Base-by-base conservation (phyloP, 73 alveolate species). In the Symbiodinium natans region DNA sequence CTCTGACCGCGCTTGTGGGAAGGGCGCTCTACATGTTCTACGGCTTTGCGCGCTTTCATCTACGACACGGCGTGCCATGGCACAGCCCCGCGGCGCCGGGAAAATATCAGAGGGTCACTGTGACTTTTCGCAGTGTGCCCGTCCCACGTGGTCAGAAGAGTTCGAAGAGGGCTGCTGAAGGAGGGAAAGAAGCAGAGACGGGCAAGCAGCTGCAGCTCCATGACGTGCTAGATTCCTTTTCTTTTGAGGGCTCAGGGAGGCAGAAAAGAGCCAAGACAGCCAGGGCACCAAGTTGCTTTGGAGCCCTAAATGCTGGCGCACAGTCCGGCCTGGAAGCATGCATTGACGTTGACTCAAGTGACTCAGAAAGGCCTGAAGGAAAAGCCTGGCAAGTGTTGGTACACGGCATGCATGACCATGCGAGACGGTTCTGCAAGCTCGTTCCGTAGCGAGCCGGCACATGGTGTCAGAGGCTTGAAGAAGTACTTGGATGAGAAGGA, bases 31-130 rank as follows among this genome's bases (percentile, higher is more conserved):
- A 87, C 85, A 27, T 87, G 73, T 87, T 87, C 94, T 87, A 56
- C 94, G 94, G 94, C 68, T 87, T 87, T 17, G 85, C 86, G 41
- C 94, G 94, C 40, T 87, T 54, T 52, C 68, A 36, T 54, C 86
- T 87, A 46, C 94, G 94, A 33, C 94, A 87, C 68, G 94, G 94
- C 31, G 94, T 87, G 41, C 94, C 94, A 40, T 87, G 94, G 94
- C 40, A 73, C 43, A n/a, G 31, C 25, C 84, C 84, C 23, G 41
- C 84, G 29, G 84, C 41, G 10, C 41, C 41, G 0, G 43, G 41
- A 33, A n/a, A 29, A 25, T n/a, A 73, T 29, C 43, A 73, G 23
- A 33, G 84, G 41, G 84, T 33, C 84, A n/a, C 40, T n/a, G 94
- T 87, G 85, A 87, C 94, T 31, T 39, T 87, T 11, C 94, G 94